phyloP scores from a whole-genome alignment of 2,329 filamentous ascomycete species.

The Pseudogymnoascus sp. region DNA sequence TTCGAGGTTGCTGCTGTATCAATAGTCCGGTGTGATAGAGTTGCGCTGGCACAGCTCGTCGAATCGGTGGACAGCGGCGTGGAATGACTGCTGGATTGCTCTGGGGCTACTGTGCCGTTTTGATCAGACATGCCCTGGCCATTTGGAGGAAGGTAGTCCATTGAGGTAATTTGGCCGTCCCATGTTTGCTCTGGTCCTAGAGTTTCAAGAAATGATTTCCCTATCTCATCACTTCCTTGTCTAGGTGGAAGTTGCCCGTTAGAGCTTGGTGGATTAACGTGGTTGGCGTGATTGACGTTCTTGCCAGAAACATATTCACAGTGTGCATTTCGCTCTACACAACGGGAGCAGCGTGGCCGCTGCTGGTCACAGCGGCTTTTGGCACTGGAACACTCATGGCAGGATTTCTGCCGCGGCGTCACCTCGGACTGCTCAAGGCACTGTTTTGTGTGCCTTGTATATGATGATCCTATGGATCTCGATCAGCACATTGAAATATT shows the following conservation, averaged over 20 bases:
- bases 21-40: neutral
- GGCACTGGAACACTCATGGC: conserved; percentile 21
- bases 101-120: neutral
- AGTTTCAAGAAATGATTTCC: neutral
- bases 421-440: neutral
- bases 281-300: neutral
- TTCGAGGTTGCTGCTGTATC: conserved; percentile 4
- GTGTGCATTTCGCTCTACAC: conserved; percentile 13
- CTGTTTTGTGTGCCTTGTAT: conserved; percentile 10
- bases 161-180: neutral
- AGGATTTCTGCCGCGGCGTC: conserved; percentile 22
- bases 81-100: neutral
- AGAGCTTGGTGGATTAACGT: neutral
- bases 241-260: neutral
- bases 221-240: neutral
- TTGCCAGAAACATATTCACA: conserved; percentile 19
- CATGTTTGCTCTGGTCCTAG: neutral
- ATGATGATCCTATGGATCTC: conserved; percentile 8
- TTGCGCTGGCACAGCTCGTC: neutral
- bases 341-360: conserved; percentile 22
- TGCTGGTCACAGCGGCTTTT: conserved; percentile 24
- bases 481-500: neutral
- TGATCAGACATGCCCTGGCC: neutral
- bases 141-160: neutral
- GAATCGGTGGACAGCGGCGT: neutral